Evolutionary conservation across 208 protist species (phyloP), one percentile per base, ranked within the genome.

Genomic region (Herpetomonas samuelpessoai): DNA sequence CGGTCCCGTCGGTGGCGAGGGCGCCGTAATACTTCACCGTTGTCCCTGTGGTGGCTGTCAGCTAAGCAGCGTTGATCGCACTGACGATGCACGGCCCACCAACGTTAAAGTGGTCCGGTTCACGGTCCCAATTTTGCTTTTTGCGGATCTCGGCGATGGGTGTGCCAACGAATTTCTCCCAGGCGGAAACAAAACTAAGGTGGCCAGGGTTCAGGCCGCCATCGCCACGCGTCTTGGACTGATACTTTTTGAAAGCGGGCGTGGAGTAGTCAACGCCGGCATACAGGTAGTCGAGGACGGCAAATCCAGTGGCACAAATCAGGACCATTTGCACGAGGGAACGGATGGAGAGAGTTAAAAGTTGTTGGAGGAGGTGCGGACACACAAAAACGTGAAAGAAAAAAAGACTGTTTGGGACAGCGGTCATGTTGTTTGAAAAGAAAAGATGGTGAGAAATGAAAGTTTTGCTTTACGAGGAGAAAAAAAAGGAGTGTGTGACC

Each of bases 201-300:
- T 70, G 58, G 0, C 66, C 54, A 1, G 57, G 61, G 41, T 55
- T 74, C 0, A 71, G 24, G 14, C 57, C 48, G 28, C 62, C 66
- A 57, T 64, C 62, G 29, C 61, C 53, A 14, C 38, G 39, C 16
- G 38, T 26, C 51, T 55, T 51, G 3, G 58, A 68, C 48, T 65
- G 24, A 24, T 63, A 52, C 41, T 62, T 69, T 44, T 78, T 77
- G 45, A 77, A 71, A 16, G 59, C 29, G n/a, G 10, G n/a, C 21
- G 57, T 65, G 31, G 39, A 60, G 51, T 70, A 72, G 48, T 78
- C 71, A 22, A 72, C 55, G 19, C 65, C 61, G 1, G 57, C 69
- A 50, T 64, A 78, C 0, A 72, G 54, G 62, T 73, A 78, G 35
- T 72, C 71, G 2, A 78, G 47, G 12, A 68, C 62, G 45, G 55